phyloP scores from a whole-genome alignment of 108 stramenopile species.

The Skeletonema menzelii region DNA sequence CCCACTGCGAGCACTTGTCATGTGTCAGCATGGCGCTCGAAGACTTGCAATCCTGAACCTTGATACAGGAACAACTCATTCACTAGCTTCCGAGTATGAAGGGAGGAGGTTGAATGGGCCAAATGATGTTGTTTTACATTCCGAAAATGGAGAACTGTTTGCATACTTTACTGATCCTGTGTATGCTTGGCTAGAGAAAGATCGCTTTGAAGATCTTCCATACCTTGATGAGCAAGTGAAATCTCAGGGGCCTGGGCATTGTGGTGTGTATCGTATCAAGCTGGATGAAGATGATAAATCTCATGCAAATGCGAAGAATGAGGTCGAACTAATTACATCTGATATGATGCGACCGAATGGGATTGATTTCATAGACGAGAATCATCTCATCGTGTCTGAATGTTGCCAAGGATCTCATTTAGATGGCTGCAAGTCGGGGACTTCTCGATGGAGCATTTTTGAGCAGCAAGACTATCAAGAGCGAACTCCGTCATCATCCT shows the following conservation, averaged over 20 bases:
- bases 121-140: not conserved
- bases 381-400: conserved; percentile 2
- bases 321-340: not conserved
- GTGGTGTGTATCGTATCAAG: conserved; percentile 5
- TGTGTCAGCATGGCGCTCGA: conserved; percentile 4
- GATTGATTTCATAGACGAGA: not conserved
- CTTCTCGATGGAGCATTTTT: conserved; percentile 1
- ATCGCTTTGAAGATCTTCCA: conserved; percentile 11
- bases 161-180: conserved; percentile 10
- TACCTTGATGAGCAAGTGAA: not conserved
- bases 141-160: conserved; percentile 1
- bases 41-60: not conserved
- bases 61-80: not conserved
- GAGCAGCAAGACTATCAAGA: not conserved
- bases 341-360: conserved; percentile 6
- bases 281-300: not conserved
- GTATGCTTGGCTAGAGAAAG: conserved; percentile 7
- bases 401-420: conserved; percentile 9
- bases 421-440: not conserved
- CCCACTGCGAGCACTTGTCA: not conserved
- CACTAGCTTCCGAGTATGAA: not conserved
- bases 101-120: conserved; percentile 6
- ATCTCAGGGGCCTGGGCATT: not conserved
- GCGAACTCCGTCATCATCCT: not conserved
- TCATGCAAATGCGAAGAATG: not conserved